Base-by-base conservation (phyloP, 768 basidiomycete species). In the Crepidotus variabilis region DNA sequence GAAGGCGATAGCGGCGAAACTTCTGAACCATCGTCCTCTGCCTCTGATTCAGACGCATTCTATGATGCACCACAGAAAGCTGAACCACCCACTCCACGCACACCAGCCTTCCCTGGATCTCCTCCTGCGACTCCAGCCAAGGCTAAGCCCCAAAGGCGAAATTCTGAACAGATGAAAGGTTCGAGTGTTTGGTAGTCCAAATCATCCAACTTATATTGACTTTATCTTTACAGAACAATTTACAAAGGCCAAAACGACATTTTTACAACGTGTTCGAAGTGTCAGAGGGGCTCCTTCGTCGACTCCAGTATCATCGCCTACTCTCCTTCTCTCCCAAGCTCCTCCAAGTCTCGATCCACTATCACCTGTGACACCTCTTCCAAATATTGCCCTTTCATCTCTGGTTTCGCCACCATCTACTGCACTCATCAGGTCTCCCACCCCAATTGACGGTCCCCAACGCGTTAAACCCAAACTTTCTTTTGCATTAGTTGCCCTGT, bases 401-500 rank as follows among this genome's bases (percentile, higher is more conserved):
- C 18, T 47, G 14, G 9, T 36, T 52, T 35, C 18, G 6, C 2
- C 50, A n/a, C 20, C 46, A 18, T 3, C 56, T 11, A 39, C 24
- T 18, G 5, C 45, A 36, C 34, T 35, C 14, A 49, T 35, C 24
- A 14, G 21, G 1, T 50, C 52, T 14, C 6, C 36, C 24, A 34
- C 22, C 55, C 14, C 21, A 11, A 22, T 39, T 43, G 24, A 14
- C 36, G 28, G 28, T 8, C 33, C 34, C 58, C 22, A 22, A 24
- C 67, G 57, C 62, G 70, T 47, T 18, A 90, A 88, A 70, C 76
- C 75, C 20, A 89, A 85, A 68, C 92, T 93, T 84, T 93, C 94
- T 0, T 60, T 78, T 2, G 79, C 80, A 1, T 80, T 99, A 1
- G 81, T 86, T 1, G 75, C 82, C 0, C 79, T 98, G n/a, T 79